Conservation (phyloP, 495 filamentous ascomycete species). For the Tuber magnatum region DNA sequence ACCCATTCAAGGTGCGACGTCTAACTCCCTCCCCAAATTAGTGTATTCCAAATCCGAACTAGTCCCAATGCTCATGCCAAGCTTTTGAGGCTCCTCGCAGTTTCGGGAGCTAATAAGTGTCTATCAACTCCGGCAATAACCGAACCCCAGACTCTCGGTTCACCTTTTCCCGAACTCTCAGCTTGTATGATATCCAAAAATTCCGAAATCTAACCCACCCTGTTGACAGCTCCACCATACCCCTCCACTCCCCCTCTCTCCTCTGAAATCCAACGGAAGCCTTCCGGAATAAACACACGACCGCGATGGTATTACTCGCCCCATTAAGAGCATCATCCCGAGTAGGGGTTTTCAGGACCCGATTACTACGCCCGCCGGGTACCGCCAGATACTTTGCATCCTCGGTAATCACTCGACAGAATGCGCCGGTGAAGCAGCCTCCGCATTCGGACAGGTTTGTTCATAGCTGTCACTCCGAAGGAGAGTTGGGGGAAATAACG, state of each 20-base stretch:
- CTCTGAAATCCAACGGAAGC: slow-evolving; percentile 5
- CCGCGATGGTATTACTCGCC: not conserved
- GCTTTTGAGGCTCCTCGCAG: not conserved
- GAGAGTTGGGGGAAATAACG: not conserved
- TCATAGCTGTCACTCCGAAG: not conserved
- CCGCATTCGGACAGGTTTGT: slow-evolving; percentile 34
- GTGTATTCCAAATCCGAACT: too few species aligned
- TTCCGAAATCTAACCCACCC: not conserved
- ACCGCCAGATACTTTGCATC: slow-evolving; percentile 11
- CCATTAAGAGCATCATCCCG: not conserved
- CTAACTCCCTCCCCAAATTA: not conserved
- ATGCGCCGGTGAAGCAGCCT: slow-evolving; percentile 25
- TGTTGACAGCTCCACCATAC: not conserved
- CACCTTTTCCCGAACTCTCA: not conserved
- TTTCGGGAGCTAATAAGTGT: not conserved
- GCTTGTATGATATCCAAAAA: not conserved
- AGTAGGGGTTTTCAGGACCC: not conserved
- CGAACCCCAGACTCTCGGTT: slow-evolving; percentile 17
- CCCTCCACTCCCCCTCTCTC: not conserved
- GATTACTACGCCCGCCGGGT: not conserved
- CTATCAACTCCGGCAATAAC: slow-evolving; percentile 20
- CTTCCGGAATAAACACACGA: not conserved
- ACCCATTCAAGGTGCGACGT: not conserved
- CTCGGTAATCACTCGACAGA: slow-evolving; percentile 19
- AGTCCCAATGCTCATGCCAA: not conserved